Evolutionary conservation across 2,329 filamentous ascomycete genomes (phyloP).

Genomic region (Cadophora malorum): DNA sequence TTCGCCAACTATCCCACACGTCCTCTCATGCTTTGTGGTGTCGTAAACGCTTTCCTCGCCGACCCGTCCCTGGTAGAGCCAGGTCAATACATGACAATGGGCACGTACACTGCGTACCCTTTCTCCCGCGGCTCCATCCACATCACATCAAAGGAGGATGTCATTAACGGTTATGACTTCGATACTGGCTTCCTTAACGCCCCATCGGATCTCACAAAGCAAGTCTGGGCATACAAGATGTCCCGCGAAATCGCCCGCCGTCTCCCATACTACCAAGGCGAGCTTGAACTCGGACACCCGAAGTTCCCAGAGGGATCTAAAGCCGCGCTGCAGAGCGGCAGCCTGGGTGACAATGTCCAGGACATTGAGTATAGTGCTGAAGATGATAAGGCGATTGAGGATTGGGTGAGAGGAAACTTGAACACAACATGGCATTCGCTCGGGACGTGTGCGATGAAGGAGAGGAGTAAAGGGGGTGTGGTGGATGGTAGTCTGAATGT

Average conservation of each 20-base stretch:
- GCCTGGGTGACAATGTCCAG: slow-evolving; percentile 43
- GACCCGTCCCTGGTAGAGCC: slow-evolving; percentile 49
- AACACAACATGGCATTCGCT: slow-evolving; percentile 51
- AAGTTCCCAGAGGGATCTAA: slow-evolving; percentile 51
- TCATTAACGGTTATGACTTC: slow-evolving; percentile 58
- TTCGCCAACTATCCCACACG: slow-evolving; percentile 49
- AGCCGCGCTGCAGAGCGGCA: slow-evolving; percentile 44
- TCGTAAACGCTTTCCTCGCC: slow-evolving; percentile 54
- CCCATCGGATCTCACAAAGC: slow-evolving; percentile 61
- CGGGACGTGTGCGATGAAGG: slow-evolving; percentile 50
- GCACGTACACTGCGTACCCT: slow-evolving; percentile 63
- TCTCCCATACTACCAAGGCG: slow-evolving; percentile 57
- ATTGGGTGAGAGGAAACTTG: slow-evolving; percentile 50
- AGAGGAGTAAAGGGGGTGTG: slow-evolving; percentile 47
- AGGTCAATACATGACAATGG: slow-evolving; percentile 59
- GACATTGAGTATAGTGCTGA: slow-evolving; percentile 49
- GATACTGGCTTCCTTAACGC: slow-evolving; percentile 63
- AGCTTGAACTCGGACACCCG: slow-evolving; percentile 52
- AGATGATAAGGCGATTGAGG: slow-evolving; percentile 49
- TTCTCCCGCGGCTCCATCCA: slow-evolving; percentile 67
- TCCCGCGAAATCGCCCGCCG: slow-evolving; percentile 66
- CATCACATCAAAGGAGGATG: slow-evolving; percentile 54
- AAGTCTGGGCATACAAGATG: slow-evolving; percentile 69
- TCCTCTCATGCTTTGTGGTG: slow-evolving; percentile 57
- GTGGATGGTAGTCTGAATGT: slow-evolving; percentile 49